A percentile compares a stretch with the other conserved stretches of the same genome.
Conservation (phyloP, 768 basidiomycete species). For the Hypholoma sublateritium region DNA sequence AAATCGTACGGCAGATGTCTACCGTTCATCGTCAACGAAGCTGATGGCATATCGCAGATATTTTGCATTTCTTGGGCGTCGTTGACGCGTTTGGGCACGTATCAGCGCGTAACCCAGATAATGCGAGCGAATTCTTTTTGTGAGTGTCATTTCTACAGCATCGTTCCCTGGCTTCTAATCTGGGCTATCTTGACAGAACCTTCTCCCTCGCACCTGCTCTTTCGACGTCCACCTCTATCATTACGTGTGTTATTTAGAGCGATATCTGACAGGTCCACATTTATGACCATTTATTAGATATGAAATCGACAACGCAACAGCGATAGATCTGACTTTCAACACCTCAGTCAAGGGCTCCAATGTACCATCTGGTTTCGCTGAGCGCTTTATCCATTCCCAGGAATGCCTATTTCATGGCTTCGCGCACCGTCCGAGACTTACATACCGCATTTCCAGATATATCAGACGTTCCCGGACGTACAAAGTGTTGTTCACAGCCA, state of each 20-base stretch:
- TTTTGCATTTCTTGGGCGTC: slow-evolving; percentile 18
- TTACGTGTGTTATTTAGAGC: slow-evolving; percentile 11
- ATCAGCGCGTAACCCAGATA: slow-evolving; percentile 19
- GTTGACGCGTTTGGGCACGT: slow-evolving; percentile 22
- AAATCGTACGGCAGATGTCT: background rate
- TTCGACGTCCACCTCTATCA: slow-evolving; percentile 15
- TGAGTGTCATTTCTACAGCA: background rate
- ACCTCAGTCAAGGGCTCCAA: slow-evolving; percentile 12
- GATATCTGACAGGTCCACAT: background rate
- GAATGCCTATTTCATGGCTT: background rate
- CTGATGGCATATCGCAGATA: slow-evolving; percentile 7
- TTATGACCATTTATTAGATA: slow-evolving; percentile 9
- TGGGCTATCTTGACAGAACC: slow-evolving; percentile 8
- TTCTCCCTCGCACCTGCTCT: slow-evolving; percentile 21
- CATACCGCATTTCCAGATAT: slow-evolving; percentile 12
- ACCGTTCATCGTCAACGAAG: background rate
- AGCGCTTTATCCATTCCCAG: slow-evolving; percentile 22
- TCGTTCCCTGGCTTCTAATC: background rate
- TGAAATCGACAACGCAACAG: slow-evolving; percentile 20
- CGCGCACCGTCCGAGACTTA: background rate
- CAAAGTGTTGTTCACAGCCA: slow-evolving; percentile 20
- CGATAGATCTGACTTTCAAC: slow-evolving; percentile 19
- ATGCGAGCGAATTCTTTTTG: slow-evolving; percentile 21
- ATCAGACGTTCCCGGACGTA: slow-evolving; percentile 17
- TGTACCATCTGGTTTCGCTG: slow-evolving; percentile 18